Conservation (phyloP, 352 stramenopile species). For the Phytophthora litchii region DNA sequence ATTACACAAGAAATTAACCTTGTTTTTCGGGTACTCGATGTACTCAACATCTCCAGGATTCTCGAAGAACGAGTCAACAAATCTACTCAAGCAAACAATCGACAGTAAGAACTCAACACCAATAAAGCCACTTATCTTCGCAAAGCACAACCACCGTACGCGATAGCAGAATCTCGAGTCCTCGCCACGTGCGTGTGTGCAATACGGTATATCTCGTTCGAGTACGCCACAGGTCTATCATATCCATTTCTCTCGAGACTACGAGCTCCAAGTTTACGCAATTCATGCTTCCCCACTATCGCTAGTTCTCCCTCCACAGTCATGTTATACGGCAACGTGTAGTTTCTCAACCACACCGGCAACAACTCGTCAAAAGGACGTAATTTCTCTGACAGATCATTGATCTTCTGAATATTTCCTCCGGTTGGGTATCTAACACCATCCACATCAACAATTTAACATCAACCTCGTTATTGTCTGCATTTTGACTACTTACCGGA, state of each 20-base stretch:
- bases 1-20: conserved; percentile 20
- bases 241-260: conserved; percentile 29
- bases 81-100: conserved; percentile 32
- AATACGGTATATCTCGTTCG: conserved; percentile 45
- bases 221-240: conserved; percentile 34
- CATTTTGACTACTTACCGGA: conserved; percentile 39
- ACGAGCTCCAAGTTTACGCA: conserved; percentile 41
- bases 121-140: not conserved
- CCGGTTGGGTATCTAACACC: conserved; percentile 54
- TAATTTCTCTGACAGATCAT: conserved; percentile 48
- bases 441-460: not conserved
- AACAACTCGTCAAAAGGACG: conserved; percentile 39
- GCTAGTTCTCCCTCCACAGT: conserved; percentile 54
- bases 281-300: conserved; percentile 38
- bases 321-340: conserved; percentile 71
- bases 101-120: not conserved
- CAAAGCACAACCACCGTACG: conserved; percentile 34
- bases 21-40: conserved; percentile 41
- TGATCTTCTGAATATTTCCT: conserved; percentile 56
- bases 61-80: conserved; percentile 55
- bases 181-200: conserved; percentile 59
- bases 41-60: conserved; percentile 53
- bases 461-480: not conserved
- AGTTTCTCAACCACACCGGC: conserved; percentile 66
- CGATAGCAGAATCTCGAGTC: conserved; percentile 61